Evolutionary conservation across 371 early-diverging fungal genomes (phyloP).

Genomic region (Phascolomyces articulosus): DNA sequence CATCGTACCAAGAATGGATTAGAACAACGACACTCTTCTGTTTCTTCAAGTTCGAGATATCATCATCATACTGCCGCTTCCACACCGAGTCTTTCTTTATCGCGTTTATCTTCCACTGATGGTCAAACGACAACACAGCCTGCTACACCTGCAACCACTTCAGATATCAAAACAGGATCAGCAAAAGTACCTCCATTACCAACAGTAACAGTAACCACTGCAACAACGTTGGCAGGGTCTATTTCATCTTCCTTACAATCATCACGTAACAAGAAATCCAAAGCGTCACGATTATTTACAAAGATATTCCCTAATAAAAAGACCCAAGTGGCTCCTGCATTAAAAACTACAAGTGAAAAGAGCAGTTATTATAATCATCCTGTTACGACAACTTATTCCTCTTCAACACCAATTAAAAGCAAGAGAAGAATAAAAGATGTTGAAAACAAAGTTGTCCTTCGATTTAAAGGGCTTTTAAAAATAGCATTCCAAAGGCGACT

Average conservation of each 20-base stretch:
- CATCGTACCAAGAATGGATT: conserved; percentile 4
- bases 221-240: background rate
- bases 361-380: background rate
- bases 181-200: background rate
- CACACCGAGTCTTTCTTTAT: background rate
- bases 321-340: conserved; percentile 13
- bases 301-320: conserved; percentile 12
- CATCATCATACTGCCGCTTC: too few species aligned
- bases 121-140: too few species aligned
- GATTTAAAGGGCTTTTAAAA: conserved; percentile 23
- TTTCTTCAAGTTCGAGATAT: background rate
- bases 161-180: background rate
- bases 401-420: background rate
- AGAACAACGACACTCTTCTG: too few species aligned
- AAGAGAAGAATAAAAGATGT: conserved; percentile 18
- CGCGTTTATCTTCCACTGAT: background rate
- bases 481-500: conserved; percentile 23
- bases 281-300: conserved; percentile 7
- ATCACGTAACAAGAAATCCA: conserved; percentile 7
- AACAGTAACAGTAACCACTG: background rate
- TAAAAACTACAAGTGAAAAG: background rate
- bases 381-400: conserved; percentile 4
- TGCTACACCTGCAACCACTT: too few species aligned
- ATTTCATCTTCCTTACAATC: conserved; percentile 3
- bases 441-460: conserved; percentile 15